Evolutionary conservation across 2,329 filamentous ascomycete species (phyloP).

Genomic region (Ophiostoma piceae): DNA sequence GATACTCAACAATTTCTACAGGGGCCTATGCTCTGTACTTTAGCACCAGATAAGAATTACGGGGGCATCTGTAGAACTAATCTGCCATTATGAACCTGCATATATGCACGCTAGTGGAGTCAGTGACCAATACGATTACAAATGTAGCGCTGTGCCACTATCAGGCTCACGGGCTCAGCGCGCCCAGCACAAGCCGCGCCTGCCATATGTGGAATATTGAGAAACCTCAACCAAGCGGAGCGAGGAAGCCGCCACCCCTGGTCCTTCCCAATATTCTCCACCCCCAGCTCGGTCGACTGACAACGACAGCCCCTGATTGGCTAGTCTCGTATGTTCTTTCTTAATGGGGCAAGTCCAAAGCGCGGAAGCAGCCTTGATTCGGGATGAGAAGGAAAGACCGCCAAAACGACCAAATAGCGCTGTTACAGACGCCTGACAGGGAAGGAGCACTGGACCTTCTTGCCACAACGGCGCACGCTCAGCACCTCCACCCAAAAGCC

Average conservation of each 20-base stretch:
- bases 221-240: not conserved
- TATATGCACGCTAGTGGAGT: not conserved
- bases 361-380: conserved; percentile 14
- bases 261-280: conserved; percentile 17
- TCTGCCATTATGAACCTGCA: not conserved
- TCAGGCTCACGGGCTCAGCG: conserved; percentile 10
- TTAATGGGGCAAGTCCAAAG: conserved; percentile 14
- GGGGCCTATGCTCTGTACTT: not conserved
- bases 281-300: conserved; percentile 13
- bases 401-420: not conserved
- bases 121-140: conserved; percentile 21
- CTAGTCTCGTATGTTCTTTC: not conserved
- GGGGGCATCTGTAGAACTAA: not conserved
- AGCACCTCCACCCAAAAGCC: conserved; percentile 6
- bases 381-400: conserved; percentile 15
- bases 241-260: conserved; percentile 16
- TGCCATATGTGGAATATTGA: not conserved
- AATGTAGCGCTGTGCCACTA: conserved; percentile 20
- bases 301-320: conserved; percentile 16
- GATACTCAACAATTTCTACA: not conserved
- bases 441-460: not conserved
- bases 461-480: not conserved
- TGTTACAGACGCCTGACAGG: not conserved
- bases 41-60: not conserved
- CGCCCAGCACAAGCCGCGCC: conserved; percentile 11